Evolutionary conservation across 805 yeast species (phyloP).

Genomic region (Candida insectalens): DNA sequence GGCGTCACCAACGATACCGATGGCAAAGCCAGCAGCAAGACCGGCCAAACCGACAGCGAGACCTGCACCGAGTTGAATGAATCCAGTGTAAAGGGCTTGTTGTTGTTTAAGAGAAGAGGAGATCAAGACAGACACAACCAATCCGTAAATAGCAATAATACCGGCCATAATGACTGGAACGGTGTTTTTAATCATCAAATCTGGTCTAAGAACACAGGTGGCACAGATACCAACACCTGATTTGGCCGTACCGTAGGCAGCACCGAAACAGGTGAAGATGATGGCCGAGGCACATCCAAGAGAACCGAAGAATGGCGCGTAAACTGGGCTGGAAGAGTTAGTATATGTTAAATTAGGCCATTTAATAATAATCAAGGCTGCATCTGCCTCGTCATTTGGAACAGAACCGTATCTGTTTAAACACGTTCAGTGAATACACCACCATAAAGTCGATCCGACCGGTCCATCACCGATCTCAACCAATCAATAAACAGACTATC

Average conservation of each 20-base stretch:
- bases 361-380: no score
- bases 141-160: slow-evolving; percentile 97
- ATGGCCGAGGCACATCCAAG: slow-evolving; percentile 99
- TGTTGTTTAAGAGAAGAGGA: slow-evolving; percentile 81
- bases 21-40: slow-evolving; percentile 97
- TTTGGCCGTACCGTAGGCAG: slow-evolving; percentile 98
- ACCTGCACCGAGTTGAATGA: slow-evolving; percentile 98
- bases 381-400: no score
- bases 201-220: slow-evolving; percentile 96
- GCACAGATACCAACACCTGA: slow-evolving; percentile 99
- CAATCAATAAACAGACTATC: no score
- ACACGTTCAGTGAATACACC: no score
- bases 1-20: slow-evolving; percentile 99
- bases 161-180: slow-evolving; percentile 99
- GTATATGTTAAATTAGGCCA: not conserved
- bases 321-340: slow-evolving; percentile 46
- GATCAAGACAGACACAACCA: slow-evolving; percentile 91
- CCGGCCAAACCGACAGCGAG: slow-evolving; percentile 95
- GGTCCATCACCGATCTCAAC: no score
- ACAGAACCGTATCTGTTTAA: no score
- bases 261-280: slow-evolving; percentile 97
- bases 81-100: slow-evolving; percentile 93
- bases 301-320: slow-evolving; percentile 97
- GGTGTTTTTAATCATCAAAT: slow-evolving; percentile 81
- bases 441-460: no score